A percentile compares a stretch with the other conserved stretches of the same genome.
Evolutionary conservation across 2,329 filamentous ascomycete genomes (phyloP).

Genomic region (Beauveria scarabaeidicola): DNA sequence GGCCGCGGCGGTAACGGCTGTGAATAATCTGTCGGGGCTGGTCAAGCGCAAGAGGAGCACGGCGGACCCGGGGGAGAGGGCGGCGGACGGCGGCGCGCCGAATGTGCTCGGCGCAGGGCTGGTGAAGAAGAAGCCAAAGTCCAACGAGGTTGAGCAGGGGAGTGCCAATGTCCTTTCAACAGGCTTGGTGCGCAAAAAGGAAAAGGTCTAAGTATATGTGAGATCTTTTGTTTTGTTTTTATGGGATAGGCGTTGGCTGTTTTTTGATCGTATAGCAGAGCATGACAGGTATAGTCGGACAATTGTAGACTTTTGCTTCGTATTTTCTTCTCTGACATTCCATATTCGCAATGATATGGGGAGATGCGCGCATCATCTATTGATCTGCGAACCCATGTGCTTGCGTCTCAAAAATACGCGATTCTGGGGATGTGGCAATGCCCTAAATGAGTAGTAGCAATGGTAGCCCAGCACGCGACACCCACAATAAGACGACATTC

Average conservation of each 20-base stretch:
- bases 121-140: conserved; percentile 47
- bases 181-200: background rate
- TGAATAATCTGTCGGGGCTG: conserved; percentile 42
- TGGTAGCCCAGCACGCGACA: too few species aligned
- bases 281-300: too few species aligned
- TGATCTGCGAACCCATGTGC: background rate
- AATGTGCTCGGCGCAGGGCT: conserved; percentile 42
- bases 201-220: background rate
- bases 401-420: too few species aligned
- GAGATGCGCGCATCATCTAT: too few species aligned
- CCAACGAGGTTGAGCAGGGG: background rate
- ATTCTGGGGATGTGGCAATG: too few species aligned
- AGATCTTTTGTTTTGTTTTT: background rate
- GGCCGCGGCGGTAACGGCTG: conserved; percentile 7
- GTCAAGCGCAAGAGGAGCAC: conserved; percentile 38
- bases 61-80: conserved; percentile 13
- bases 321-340: background rate
- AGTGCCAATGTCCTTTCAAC: background rate
- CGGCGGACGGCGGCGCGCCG: conserved; percentile 13
- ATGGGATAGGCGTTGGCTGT: background rate
- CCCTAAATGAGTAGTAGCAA: too few species aligned
- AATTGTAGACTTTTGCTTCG: background rate
- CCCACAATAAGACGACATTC: too few species aligned
- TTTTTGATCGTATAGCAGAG: background rate
- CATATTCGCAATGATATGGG: too few species aligned